Evolutionary conservation across 2,329 filamentous ascomycete genomes (phyloP).

Genomic region (Sporothrix phasma): DNA sequence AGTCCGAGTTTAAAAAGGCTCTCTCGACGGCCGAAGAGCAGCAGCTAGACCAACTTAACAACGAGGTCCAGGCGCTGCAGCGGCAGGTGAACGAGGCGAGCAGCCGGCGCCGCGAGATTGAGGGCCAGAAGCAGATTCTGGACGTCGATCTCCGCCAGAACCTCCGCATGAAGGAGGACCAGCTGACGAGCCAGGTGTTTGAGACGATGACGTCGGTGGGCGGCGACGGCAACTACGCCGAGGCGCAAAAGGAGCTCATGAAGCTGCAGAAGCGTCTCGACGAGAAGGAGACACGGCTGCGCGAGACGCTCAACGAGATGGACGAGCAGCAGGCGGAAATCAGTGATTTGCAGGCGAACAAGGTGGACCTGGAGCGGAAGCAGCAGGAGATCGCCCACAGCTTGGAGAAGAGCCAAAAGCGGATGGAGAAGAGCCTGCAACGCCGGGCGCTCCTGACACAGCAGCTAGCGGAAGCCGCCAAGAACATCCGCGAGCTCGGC

Average conservation of each 20-base stretch:
- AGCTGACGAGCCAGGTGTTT: conserved; percentile 66
- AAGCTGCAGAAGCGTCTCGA: conserved; percentile 61
- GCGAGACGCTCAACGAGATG: conserved; percentile 64
- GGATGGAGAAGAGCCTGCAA: conserved; percentile 84
- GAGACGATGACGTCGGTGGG: conserved; percentile 41
- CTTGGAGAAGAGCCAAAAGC: conserved; percentile 79
- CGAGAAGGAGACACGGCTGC: conserved; percentile 56
- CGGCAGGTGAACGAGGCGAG: conserved; percentile 69
- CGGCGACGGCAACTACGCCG: conserved; percentile 59
- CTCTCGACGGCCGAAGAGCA: conserved; percentile 73
- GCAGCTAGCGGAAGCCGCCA: conserved; percentile 69
- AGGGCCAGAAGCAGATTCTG: conserved; percentile 69
- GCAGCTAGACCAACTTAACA: conserved; percentile 62
- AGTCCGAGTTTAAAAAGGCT: conserved; percentile 84
- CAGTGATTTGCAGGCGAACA: conserved; percentile 44
- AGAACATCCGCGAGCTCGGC: conserved; percentile 86
- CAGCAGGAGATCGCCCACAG: conserved; percentile 65
- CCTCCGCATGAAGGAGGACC: conserved; percentile 74
- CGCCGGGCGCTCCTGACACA: conserved; percentile 72
- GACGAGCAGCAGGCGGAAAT: conserved; percentile 44
- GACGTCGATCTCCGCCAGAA: conserved; percentile 87
- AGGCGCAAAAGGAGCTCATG: conserved; percentile 71
- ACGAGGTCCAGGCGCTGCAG: conserved; percentile 61
- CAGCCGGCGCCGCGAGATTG: conserved; percentile 62
- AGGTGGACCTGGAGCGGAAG: conserved; percentile 55